phyloP scores from a whole-genome alignment of 1,284 basidiomycete species.

The Polyporus tsugae region DNA sequence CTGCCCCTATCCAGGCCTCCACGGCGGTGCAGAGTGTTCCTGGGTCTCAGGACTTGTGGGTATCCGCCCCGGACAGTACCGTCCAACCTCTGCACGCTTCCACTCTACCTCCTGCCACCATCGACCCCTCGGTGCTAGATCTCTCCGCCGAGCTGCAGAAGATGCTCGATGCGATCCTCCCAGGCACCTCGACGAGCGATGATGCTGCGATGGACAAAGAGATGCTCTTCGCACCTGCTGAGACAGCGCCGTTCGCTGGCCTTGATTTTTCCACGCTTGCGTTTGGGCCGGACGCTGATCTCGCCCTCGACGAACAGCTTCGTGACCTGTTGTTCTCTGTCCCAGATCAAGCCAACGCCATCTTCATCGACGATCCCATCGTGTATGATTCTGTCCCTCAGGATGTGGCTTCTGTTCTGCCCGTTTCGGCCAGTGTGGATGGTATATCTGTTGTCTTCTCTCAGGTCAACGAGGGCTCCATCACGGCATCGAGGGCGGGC shows the following conservation, averaged over 20 bases:
- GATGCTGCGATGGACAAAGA: neutral
- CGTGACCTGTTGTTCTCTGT: neutral
- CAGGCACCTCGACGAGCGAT: neutral
- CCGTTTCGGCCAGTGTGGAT: neutral
- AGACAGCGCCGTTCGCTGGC: neutral
- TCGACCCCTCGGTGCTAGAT: neutral
- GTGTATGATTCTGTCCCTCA: neutral
- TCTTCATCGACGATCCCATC: neutral
- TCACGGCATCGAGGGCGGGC: neutral
- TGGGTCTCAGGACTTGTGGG: neutral
- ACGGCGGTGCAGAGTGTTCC: neutral
- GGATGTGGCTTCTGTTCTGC: neutral
- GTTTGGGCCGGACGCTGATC: neutral
- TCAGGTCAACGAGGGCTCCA: neutral
- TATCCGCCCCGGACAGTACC: neutral
- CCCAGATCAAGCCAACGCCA: neutral
- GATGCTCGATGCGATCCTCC: neutral
- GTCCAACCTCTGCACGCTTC: neutral
- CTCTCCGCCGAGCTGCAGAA: neutral
- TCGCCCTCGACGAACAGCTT: neutral
- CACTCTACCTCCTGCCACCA: neutral
- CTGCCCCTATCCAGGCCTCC: neutral
- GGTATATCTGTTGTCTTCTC: neutral
- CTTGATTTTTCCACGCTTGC: neutral
- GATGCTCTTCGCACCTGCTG: neutral